These are phyloP conservation scores for Penicillium freii DNA, from an alignment of 2,329 filamentous ascomycete species.

Conservation along the genomic window DNA sequence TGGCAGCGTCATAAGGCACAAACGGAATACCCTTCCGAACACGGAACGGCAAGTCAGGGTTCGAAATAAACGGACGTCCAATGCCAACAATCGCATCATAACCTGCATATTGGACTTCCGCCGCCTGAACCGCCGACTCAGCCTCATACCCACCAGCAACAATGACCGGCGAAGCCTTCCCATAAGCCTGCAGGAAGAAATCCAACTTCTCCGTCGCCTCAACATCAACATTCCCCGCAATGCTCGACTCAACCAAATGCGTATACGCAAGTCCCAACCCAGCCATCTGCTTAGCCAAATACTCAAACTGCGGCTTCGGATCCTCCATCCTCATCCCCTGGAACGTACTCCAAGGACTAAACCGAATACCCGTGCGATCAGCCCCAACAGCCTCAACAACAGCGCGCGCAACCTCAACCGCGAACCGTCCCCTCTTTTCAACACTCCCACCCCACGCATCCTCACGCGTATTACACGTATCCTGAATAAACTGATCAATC, in stretches of 20 bases:
- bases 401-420: constrained; percentile 50
- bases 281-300: constrained; percentile 55
- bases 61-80: constrained; percentile 47
- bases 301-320: constrained; percentile 61
- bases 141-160: constrained; percentile 51
- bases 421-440: constrained; percentile 49
- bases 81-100: constrained; percentile 39
- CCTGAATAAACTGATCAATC: constrained; percentile 52
- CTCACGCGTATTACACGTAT: constrained; percentile 47
- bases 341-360: constrained; percentile 47
- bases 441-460: constrained; percentile 54
- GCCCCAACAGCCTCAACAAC: constrained; percentile 47
- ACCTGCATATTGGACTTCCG: constrained; percentile 32
- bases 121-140: constrained; percentile 41
- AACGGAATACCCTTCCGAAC: constrained; percentile 40
- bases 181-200: constrained; percentile 46
- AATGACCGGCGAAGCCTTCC: constrained; percentile 47
- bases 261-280: constrained; percentile 58
- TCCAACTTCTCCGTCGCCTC: constrained; percentile 43
- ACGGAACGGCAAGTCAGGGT: constrained; percentile 48
- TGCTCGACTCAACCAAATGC: constrained; percentile 60
- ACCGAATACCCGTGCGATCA: constrained; percentile 46
- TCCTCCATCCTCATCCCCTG: constrained; percentile 59
- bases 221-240: constrained; percentile 33
- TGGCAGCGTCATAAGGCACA: constrained; percentile 39